A percentile compares a stretch with the other conserved stretches of the same genome.
Evolutionary conservation across 805 yeast genomes (phyloP).

Genomic region (Candida quercuum): DNA sequence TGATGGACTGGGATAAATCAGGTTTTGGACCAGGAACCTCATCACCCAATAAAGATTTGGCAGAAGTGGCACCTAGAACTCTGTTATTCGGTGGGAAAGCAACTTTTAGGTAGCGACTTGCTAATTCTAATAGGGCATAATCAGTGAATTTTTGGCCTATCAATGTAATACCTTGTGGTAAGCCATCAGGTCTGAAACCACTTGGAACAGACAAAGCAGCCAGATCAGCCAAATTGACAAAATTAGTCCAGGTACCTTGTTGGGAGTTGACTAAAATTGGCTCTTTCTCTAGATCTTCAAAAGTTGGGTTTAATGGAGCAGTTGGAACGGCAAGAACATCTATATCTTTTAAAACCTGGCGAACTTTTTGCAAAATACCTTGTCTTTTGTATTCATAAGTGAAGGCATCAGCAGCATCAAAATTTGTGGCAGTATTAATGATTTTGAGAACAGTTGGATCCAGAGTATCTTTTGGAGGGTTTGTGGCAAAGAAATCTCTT

Average conservation of each 20-base stretch:
- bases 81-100: constrained; percentile 42
- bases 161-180: constrained; percentile 88
- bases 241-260: constrained; percentile 98
- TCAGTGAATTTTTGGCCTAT: constrained; percentile 81
- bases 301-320: constrained; percentile 86
- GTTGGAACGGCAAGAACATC: constrained; percentile 90
- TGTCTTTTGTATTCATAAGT: constrained; percentile 85
- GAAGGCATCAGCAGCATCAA: constrained; percentile 79
- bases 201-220: constrained; percentile 90
- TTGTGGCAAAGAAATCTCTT: constrained; percentile 60
- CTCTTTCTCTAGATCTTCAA: constrained; percentile 64
- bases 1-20: constrained; percentile 23
- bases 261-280: constrained; percentile 80
- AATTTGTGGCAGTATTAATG: constrained; percentile 71
- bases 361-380: constrained; percentile 64
- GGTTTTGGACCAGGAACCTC: constrained; percentile 43
- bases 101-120: constrained; percentile 58
- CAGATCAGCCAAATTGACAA: constrained; percentile 89
- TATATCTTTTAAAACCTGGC: constrained; percentile 45
- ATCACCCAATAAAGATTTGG: constrained; percentile 29
- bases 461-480: constrained; percentile 63
- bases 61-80: constrained; percentile 48
- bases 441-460: constrained; percentile 82
- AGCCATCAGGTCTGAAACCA: constrained; percentile 81
- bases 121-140: constrained; percentile 81